Evolutionary conservation across 1,139 yeast genomes (phyloP).

Genomic region (Pichia cactophila): DNA sequence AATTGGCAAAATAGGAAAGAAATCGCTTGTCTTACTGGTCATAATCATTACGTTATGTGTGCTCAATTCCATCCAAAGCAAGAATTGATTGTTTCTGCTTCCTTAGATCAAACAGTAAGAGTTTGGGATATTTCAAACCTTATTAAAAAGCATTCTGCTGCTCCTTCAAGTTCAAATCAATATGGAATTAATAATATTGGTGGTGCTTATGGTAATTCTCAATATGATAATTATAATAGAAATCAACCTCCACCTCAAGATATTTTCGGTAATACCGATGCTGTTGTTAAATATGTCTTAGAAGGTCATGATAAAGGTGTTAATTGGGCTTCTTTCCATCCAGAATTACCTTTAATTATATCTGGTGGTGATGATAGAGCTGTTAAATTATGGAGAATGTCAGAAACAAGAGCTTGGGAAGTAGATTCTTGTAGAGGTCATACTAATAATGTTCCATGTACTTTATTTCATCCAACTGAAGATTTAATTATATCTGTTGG

Average conservation of each 20-base stretch:
- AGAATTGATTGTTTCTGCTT: conserved; percentile 90
- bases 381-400: conserved; percentile 96
- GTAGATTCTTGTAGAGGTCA: conserved; percentile 98
- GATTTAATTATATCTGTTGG: conserved; percentile 89
- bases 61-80: conserved; percentile 97
- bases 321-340: conserved; percentile 98
- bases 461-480: conserved; percentile 88
- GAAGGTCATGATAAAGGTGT: conserved; percentile 99
- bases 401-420: conserved; percentile 98
- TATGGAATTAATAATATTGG: neutral
- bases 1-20: conserved; percentile 99
- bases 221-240: conserved; percentile 45
- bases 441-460: conserved; percentile 84
- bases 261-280: conserved; percentile 89
- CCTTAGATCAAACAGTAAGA: conserved; percentile 96
- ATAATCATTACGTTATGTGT: conserved; percentile 96
- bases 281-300: conserved; percentile 88
- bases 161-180: conserved; percentile 27
- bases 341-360: conserved; percentile 88
- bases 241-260: conserved; percentile 72
- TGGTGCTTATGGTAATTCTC: conserved; percentile 12
- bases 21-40: conserved; percentile 95
- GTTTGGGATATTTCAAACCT: conserved; percentile 98
- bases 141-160: conserved; percentile 93
- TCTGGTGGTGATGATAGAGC: conserved; percentile 96